Percentiles rank a stretch among this genome's conserved stretches.
These are phyloP conservation scores for Boletus eberwhitei DNA, from an alignment of 768 basidiomycete species.

Conservation along the genomic window DNA sequence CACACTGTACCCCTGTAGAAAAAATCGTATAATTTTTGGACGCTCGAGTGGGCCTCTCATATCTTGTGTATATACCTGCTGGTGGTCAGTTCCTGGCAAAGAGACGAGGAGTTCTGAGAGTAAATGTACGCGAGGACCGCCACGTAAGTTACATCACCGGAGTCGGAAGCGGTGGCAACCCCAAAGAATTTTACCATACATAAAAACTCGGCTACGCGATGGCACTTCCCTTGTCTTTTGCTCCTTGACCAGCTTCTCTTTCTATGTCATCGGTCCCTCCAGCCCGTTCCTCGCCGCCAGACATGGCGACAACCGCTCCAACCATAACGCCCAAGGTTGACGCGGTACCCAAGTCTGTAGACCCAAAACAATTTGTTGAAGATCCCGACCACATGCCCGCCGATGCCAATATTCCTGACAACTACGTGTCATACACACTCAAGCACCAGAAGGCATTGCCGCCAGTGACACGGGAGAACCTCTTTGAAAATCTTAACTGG, in stretches of 20 bases:
- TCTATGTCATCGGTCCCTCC: conserved; percentile 29
- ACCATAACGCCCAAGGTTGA: conserved; percentile 5
- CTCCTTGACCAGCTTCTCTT: conserved; percentile 21
- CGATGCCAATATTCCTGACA: conserved; percentile 70
- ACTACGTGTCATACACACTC: conserved; percentile 77
- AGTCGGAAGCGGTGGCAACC: conserved; percentile 23
- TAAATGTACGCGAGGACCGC: not conserved
- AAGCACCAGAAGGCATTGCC: conserved; percentile 65
- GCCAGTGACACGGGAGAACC: conserved; percentile 60
- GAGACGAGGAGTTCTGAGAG: not conserved
- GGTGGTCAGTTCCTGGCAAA: not conserved
- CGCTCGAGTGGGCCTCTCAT: not conserved
- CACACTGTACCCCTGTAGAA: not conserved
- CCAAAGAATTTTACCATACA: conserved; percentile 33
- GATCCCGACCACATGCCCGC: conserved; percentile 35
- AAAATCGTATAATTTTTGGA: not conserved
- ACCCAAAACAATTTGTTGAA: conserved; percentile 16
- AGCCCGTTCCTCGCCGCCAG: conserved; percentile 12
- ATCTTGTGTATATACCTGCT: not conserved
- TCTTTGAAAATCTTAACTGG: conserved; percentile 67
- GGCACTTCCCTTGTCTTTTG: conserved; percentile 8
- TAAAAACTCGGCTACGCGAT: conserved; percentile 19
- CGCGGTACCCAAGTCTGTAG: not conserved
- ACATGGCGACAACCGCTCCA: conserved; percentile 12
- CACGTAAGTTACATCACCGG: not conserved